Percentiles rank a stretch among this genome's conserved stretches.
These are phyloP conservation scores for Epichloe elymi DNA, from an alignment of 2,329 filamentous ascomycete species.

Conservation along the genomic window DNA sequence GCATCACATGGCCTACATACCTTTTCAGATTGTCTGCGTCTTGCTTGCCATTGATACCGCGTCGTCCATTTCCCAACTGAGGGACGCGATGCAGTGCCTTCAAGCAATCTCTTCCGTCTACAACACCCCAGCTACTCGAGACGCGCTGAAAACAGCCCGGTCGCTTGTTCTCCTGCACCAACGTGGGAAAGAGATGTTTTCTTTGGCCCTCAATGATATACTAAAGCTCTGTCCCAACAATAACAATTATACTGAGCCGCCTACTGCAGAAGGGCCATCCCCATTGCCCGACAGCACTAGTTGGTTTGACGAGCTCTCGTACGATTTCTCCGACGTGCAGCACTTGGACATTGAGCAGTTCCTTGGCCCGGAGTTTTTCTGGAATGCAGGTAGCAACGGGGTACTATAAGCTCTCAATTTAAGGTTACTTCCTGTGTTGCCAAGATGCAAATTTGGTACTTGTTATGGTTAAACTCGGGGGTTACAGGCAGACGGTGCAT, in stretches of 20 bases:
- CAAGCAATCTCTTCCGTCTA: slow-evolving; percentile 28
- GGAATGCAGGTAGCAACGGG: background rate
- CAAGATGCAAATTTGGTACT: background rate
- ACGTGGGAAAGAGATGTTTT: slow-evolving; percentile 32
- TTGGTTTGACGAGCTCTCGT: slow-evolving; percentile 28
- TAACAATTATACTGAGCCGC: slow-evolving; percentile 8
- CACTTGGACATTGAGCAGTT: slow-evolving; percentile 31
- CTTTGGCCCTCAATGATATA: slow-evolving; percentile 23
- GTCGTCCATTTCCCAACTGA: slow-evolving; percentile 32
- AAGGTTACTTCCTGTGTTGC: background rate
- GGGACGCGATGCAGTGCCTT: slow-evolving; percentile 36
- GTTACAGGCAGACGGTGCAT: background rate
- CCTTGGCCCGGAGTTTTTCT: slow-evolving; percentile 9
- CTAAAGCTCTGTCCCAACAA: slow-evolving; percentile 21
- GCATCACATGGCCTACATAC: slow-evolving; percentile 48
- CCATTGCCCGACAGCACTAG: slow-evolving; percentile 6
- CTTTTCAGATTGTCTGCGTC: slow-evolving; percentile 44
- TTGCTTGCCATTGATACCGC: slow-evolving; percentile 41
- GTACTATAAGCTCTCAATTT: background rate
- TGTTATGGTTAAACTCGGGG: background rate
- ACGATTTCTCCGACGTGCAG: slow-evolving; percentile 29
- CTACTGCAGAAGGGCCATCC: background rate
- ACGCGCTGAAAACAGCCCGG: slow-evolving; percentile 41
- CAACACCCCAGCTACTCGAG: slow-evolving; percentile 33
- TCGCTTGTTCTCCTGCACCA: slow-evolving; percentile 40